Conservation (phyloP, 2,329 filamentous ascomycete genomes). For the Colletotrichum navitas region DNA sequence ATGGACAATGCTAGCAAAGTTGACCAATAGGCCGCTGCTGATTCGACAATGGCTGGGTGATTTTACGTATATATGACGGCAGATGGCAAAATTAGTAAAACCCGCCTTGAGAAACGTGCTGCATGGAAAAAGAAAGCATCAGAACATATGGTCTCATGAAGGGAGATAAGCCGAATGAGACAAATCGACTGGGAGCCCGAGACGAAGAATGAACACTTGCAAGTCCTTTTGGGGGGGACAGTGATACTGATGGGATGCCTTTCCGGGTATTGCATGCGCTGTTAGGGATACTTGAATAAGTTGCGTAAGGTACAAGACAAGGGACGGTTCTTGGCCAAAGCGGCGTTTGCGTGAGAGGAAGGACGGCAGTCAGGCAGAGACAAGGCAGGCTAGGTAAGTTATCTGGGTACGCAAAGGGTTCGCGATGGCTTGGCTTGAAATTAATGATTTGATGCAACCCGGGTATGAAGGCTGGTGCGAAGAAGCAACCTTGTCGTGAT, state of each 20-base stretch:
- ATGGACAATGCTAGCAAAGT: too few relatives aligned
- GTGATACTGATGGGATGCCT: neutral
- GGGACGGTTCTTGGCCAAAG: neutral
- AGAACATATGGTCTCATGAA: constrained; percentile 11
- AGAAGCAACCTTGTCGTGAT: too few relatives aligned
- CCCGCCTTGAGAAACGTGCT: neutral
- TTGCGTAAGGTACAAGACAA: constrained; percentile 2
- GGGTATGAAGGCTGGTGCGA: too few relatives aligned
- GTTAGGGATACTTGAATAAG: constrained; percentile 4
- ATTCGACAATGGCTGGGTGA: neutral
- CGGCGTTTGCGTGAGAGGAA: too few relatives aligned
- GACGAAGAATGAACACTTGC: neutral
- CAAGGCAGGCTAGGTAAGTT: too few relatives aligned
- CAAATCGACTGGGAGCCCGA: neutral
- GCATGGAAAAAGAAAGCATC: neutral
- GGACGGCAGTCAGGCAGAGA: too few relatives aligned
- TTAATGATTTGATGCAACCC: too few relatives aligned
- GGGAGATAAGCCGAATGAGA: neutral
- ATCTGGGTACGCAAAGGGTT: too few relatives aligned
- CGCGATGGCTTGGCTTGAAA: too few relatives aligned
- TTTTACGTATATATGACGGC: neutral
- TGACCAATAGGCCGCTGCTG: neutral
- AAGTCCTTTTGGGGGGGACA: neutral
- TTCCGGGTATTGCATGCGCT: neutral
- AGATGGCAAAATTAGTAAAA: neutral